Evolutionary conservation across 306 rosid species (phyloP).

Genomic region (Begonia peltatifolia): DNA sequence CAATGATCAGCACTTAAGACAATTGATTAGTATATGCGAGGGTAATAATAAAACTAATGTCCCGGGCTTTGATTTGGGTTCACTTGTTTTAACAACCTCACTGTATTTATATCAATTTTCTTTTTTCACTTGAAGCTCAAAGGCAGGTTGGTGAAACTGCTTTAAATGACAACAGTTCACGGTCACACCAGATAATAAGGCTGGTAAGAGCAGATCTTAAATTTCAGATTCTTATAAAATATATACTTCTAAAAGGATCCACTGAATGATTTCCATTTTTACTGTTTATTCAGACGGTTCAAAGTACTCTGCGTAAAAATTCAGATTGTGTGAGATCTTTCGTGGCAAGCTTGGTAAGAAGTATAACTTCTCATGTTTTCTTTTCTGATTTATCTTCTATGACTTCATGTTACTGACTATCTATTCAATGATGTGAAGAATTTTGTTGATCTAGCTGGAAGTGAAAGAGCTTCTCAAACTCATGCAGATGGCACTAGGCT

Average conservation of each 20-base stretch:
- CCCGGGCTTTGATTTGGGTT: slow-evolving; percentile 1
- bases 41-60: slow-evolving; percentile 26
- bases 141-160: slow-evolving; percentile 99
- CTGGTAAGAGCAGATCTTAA: slow-evolving; percentile 36
- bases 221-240: too few relatives aligned
- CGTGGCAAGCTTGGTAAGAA: slow-evolving; percentile 89
- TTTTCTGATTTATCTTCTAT: not conserved
- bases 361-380: not conserved
- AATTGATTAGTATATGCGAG: slow-evolving; percentile 84
- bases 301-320: slow-evolving; percentile 81
- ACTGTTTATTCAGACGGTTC: slow-evolving; percentile 49
- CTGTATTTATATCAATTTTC: slow-evolving; percentile 5
- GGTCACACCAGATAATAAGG: slow-evolving; percentile 97
- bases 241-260: too few relatives aligned
- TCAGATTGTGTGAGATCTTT: slow-evolving; percentile 78
- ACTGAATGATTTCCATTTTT: not conserved
- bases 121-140: slow-evolving; percentile 53
- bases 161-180: slow-evolving; percentile 83
- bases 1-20: slow-evolving; percentile 81
- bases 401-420: slow-evolving; percentile 4
- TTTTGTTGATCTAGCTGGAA: slow-evolving; percentile 98
- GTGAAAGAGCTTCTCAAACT: slow-evolving; percentile 98
- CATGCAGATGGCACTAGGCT: slow-evolving; percentile 96
- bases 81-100: not conserved
- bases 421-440: slow-evolving; percentile 35